Base-by-base conservation (phyloP, 768 basidiomycete species). In the Kwoniella sp. region DNA sequence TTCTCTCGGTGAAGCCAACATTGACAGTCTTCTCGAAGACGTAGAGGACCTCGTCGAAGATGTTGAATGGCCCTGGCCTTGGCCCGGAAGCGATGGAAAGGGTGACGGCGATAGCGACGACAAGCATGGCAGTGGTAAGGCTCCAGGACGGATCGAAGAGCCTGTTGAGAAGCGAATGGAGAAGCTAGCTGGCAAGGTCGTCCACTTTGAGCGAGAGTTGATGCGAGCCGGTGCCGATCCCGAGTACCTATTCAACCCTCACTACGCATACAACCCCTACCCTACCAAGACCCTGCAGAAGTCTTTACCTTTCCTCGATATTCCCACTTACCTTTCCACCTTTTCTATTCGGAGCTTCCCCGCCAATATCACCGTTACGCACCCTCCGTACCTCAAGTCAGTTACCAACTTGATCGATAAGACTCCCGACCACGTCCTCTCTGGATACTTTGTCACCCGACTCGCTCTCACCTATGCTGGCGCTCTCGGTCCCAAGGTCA, bases 241-340 rank as follows among this genome's bases (percentile, higher is more conserved):
- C n/a, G 76, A 74, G 62, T 70, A 67, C 64, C 87, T 82, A 26
- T 77, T 88, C 78, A 88, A 97, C 77, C 94, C 94, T 1, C 83
- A 91, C 50, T 87, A 83, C 49, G 90, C 91, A 0, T 97, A 99
- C 80, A 98, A 98, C 77, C 92, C 92, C 6, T 83, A 85, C 46
- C 82, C 85, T 1, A 82, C 92, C 58, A 83, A 84, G 17, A 88
- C 89, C 40, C 85, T 98, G 61, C 87, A 87, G 27, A 82, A 83
- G 19, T 81, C 85, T 1, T 81, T 97, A 4, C 85, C 89, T 0
- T 86, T 92, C 76, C 85, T 99, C 68, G 83, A 90, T 67, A 91
- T 95, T 79, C 83, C 85, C 0, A 83, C 86, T n/a, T 99, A 96
- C 80, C 88, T 97, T 63, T 85, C 95, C 0, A 83, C 90, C 0